phyloP scores from a whole-genome alignment of 768 basidiomycete species.

The Lactarius hatsudake region DNA sequence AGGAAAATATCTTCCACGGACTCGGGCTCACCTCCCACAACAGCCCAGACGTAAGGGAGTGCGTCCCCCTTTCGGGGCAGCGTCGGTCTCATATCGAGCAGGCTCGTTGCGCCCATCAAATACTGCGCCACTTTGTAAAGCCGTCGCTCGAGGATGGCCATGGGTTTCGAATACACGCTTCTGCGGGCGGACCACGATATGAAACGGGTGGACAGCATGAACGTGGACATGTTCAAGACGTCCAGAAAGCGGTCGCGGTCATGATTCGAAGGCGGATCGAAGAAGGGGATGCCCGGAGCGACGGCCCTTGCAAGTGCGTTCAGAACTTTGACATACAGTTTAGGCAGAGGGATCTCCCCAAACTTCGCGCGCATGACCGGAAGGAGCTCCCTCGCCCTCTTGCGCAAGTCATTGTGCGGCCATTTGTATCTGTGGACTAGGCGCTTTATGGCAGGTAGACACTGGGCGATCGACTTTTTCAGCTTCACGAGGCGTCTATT shows the following conservation, averaged over 20 bases:
- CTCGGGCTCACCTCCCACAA: conserved; percentile 14
- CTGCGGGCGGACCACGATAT: conserved; percentile 14
- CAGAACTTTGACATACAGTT: conserved; percentile 17
- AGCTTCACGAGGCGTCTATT: conserved; percentile 18
- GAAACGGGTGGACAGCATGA: conserved; percentile 22
- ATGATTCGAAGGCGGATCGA: not conserved
- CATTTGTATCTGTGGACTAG: conserved; percentile 18
- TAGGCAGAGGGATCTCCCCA: conserved; percentile 11
- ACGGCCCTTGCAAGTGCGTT: conserved; percentile 12
- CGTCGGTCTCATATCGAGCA: conserved; percentile 15
- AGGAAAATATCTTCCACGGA: conserved; percentile 21
- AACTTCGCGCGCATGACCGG: conserved; percentile 15
- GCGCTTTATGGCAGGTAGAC: conserved; percentile 14
- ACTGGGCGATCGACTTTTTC: conserved; percentile 14
- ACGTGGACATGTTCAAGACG: conserved; percentile 20
- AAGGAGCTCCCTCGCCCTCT: conserved; percentile 20
- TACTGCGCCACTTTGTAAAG: conserved; percentile 21
- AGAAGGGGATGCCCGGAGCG: conserved; percentile 1
- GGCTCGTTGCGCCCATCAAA: conserved; percentile 21
- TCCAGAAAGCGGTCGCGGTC: conserved; percentile 17
- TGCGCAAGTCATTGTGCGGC: conserved; percentile 13
- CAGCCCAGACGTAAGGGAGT: conserved; percentile 20
- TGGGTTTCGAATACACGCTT: conserved; percentile 5
- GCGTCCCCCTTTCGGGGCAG: conserved; percentile 1
- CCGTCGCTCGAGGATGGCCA: conserved; percentile 17